Evolutionary conservation across 768 basidiomycete genomes (phyloP), one percentile per base, ranked within the genome.

Genomic region (Jaapia argillacea): DNA sequence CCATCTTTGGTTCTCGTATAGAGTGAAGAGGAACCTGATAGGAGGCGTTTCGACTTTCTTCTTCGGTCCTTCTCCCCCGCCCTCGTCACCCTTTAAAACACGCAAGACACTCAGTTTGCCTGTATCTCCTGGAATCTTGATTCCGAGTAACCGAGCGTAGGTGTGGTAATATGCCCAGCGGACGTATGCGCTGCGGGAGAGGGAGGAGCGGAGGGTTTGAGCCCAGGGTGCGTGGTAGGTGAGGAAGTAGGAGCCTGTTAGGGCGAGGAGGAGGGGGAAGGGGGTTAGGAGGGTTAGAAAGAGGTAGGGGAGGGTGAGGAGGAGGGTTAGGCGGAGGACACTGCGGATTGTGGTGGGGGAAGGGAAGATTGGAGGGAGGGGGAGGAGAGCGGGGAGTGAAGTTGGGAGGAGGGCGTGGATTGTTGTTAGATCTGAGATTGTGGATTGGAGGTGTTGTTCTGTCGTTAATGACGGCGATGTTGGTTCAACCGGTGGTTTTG

Each of bases 1-100:
- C 92, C 92, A 94, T 4, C 92, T 74, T 63, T 96, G 91, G 61
- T 94, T 94, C 61, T 96, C 91, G 56, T 88, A 82, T 7, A 93
- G 64, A n/a, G 83, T 88, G 56, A 93, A 93, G 38, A 86, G 71
- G 66, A 93, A 92, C 18, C 84, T 79, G 24, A 84, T 61, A 13
- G 24, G 16, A 2, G 18, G 14, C 24, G 10, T 22, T 7, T 35
- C 33, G 1, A 23, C 4, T n/a, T 31, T 20, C 36, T 36, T 13
- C 24, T 21, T 24, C 7, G 45, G 36, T 4, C 24, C 42, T 6
- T 31, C 44, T 7, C 44, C 22, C 2, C 35, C 27, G n/a, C n/a
- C n/a, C 16, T 44, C 36, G 12, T 46, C 33, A 4, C 41, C 37
- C 10, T 39, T 23, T 5, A 16, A 45, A 2, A 41, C 31, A 2